Evolutionary conservation across 2,329 filamentous ascomycete genomes (phyloP).

Genomic region (Colletotrichum zoysiae): DNA sequence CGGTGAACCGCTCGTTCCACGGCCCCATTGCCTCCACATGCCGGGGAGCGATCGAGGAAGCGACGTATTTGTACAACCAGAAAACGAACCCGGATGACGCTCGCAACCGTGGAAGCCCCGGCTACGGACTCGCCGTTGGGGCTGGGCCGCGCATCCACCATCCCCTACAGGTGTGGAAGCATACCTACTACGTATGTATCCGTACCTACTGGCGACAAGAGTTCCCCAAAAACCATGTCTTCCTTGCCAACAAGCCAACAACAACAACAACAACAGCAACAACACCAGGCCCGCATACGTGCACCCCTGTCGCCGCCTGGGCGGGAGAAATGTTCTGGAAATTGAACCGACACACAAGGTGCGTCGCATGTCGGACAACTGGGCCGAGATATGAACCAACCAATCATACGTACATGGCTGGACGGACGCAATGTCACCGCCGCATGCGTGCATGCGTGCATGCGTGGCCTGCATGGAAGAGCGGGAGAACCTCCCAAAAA

Average conservation of each 20-base stretch:
- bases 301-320: not conserved
- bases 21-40: too few relatives aligned
- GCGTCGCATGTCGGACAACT: not conserved
- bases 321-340: constrained; percentile 20
- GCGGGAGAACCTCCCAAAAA: not conserved
- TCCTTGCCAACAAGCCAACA: not conserved
- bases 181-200: not conserved
- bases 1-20: not conserved
- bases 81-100: not conserved
- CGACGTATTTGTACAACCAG: too few relatives aligned
- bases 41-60: not conserved
- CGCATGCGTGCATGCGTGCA: not conserved
- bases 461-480: constrained; percentile 20
- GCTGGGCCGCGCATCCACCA: constrained; percentile 3
- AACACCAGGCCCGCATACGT: not conserved
- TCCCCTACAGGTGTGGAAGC: not conserved
- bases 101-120: constrained; percentile 13
- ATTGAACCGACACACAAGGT: not conserved
- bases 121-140: constrained; percentile 34
- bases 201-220: not conserved
- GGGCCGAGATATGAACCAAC: not conserved
- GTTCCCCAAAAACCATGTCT: not conserved
- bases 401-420: too few relatives aligned
- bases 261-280: too few relatives aligned
- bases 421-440: not conserved